Evolutionary conservation across 306 rosid genomes (phyloP).

Genomic region (peach (Prunus persica)): DNA sequence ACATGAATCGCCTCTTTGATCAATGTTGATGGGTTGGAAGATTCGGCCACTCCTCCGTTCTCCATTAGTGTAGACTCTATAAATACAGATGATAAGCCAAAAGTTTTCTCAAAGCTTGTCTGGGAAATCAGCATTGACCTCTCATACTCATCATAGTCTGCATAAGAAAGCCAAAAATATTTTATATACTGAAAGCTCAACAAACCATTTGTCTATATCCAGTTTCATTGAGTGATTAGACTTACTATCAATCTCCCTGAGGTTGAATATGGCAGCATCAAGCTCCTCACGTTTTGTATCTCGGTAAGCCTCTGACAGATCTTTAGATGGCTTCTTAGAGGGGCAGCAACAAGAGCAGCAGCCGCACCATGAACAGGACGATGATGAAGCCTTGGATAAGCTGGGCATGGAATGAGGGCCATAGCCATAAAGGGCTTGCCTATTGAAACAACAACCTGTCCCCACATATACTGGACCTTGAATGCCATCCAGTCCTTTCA

Average conservation of each 20-base stretch:
- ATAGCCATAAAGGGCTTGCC: constrained; percentile 98
- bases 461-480: constrained; percentile 99
- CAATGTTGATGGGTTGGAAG: constrained; percentile 69
- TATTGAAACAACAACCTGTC: constrained; percentile 85
- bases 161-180: constrained; percentile 20
- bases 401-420: constrained; percentile 86
- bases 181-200: constrained; percentile 23
- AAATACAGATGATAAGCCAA: constrained; percentile 87
- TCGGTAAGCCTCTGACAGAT: constrained; percentile 60
- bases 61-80: constrained; percentile 97
- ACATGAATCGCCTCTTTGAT: constrained; percentile 98
- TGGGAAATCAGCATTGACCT: constrained; percentile 98
- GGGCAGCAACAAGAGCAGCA: constrained; percentile 83
- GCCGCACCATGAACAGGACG: constrained; percentile 65
- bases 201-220: constrained; percentile 7
- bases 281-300: constrained; percentile 91
- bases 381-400: constrained; percentile 59
- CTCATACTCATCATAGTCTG: constrained; percentile 91
- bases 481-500: constrained; percentile 98
- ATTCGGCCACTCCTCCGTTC: constrained; percentile 88
- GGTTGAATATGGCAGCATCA: constrained; percentile 96
- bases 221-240: constrained; percentile 9
- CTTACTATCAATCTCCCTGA: constrained; percentile 88
- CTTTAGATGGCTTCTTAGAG: constrained; percentile 73
- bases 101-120: constrained; percentile 94